Evolutionary conservation across 2,329 filamentous ascomycete genomes (phyloP).

Genomic region (Davidsoniella neocaledoniae): DNA sequence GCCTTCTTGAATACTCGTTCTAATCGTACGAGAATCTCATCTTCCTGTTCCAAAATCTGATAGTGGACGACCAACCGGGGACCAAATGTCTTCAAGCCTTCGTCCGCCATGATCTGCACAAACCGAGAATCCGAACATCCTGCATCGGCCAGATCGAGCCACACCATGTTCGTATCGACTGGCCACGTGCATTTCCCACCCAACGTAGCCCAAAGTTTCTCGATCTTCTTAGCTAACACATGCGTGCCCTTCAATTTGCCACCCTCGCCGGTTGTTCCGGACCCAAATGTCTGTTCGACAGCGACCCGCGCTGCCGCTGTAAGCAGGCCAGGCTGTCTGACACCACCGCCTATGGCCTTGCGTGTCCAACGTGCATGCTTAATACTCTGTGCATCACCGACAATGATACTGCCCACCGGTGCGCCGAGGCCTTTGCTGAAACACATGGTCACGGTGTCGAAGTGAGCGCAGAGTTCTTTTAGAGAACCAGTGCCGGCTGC

Average conservation of each 20-base stretch:
- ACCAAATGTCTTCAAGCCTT: slow-evolving; percentile 26
- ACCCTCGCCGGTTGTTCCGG: slow-evolving; percentile 23
- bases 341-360: slow-evolving; percentile 58
- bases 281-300: slow-evolving; percentile 33
- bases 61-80: slow-evolving; percentile 32
- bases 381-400: slow-evolving; percentile 29
- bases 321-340: slow-evolving; percentile 56
- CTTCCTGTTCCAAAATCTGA: slow-evolving; percentile 44
- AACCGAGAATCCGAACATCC: slow-evolving; percentile 27
- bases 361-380: slow-evolving; percentile 29
- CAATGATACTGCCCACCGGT: slow-evolving; percentile 60
- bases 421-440: slow-evolving; percentile 74
- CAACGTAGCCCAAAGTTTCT: slow-evolving; percentile 50
- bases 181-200: slow-evolving; percentile 54
- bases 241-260: slow-evolving; percentile 46
- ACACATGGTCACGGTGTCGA: slow-evolving; percentile 62
- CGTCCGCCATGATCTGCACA: slow-evolving; percentile 23
- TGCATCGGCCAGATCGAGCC: slow-evolving; percentile 54
- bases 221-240: slow-evolving; percentile 43
- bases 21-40: slow-evolving; percentile 41
- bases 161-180: slow-evolving; percentile 85
- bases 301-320: slow-evolving; percentile 55
- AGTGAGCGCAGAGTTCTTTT: slow-evolving; percentile 47
- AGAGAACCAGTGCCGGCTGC: slow-evolving; percentile 51
- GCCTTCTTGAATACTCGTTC: slow-evolving; percentile 35